Evolutionary conservation across 129 eudicot species (phyloP).

Genomic region (Flaveria bidentis): DNA sequence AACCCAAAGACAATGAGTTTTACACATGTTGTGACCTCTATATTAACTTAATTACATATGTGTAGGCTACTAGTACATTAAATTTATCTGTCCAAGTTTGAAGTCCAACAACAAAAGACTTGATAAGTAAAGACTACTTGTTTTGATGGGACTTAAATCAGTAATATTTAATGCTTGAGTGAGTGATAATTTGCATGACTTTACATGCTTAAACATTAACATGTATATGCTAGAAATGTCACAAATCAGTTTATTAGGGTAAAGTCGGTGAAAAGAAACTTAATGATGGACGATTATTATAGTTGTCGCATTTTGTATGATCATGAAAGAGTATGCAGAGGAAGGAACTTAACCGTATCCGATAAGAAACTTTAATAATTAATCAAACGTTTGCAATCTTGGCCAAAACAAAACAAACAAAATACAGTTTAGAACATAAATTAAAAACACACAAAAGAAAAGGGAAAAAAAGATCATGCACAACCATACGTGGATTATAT

Average conservation of each 20-base stretch:
- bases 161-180: no score
- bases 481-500: background rate
- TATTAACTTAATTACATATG: no score
- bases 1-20: no score
- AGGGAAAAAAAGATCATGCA: background rate
- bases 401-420: background rate
- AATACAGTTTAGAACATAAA: constrained; percentile 11
- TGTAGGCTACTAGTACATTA: no score
- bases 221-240: background rate
- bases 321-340: no score
- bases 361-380: background rate
- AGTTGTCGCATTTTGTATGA: no score
- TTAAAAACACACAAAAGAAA: constrained; percentile 13
- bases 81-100: no score
- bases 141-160: no score
- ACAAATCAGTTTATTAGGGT: background rate
- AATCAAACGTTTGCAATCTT: constrained; percentile 4
- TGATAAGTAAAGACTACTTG: no score
- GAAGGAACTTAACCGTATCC: background rate
- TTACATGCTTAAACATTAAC: background rate
- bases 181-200: background rate
- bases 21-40: no score
- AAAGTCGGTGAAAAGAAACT: background rate
- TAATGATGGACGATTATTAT: no score
- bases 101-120: no score